Conservation (phyloP, 768 basidiomycete genomes). For the Kwoniella sp. region DNA sequence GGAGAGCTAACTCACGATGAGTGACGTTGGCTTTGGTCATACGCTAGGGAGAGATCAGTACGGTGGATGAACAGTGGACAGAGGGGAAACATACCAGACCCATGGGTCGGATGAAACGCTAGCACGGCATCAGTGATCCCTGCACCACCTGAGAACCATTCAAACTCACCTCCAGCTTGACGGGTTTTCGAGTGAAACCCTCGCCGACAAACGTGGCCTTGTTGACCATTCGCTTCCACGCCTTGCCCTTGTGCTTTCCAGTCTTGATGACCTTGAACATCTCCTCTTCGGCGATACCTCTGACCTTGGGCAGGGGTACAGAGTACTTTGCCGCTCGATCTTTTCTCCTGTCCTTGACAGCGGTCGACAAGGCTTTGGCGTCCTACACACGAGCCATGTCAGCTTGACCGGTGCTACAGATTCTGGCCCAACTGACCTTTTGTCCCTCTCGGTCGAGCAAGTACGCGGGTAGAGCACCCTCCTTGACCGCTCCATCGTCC, state of each 20-base stretch:
- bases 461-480: constrained; percentile 90
- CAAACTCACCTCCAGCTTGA: constrained; percentile 74
- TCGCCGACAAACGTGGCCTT: constrained; percentile 99
- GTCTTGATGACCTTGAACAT: constrained; percentile 99
- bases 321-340: constrained; percentile 98
- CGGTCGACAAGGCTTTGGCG: constrained; percentile 89
- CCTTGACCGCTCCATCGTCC: constrained; percentile 67
- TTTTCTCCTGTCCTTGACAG: constrained; percentile 97
- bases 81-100: constrained; percentile 57
- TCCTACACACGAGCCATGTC: constrained; percentile 59
- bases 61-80: background rate
- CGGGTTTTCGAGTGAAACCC: constrained; percentile 94
- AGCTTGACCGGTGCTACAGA: no score
- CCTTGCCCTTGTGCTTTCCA: constrained; percentile 90
- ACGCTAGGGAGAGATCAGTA: constrained; percentile 51
- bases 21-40: constrained; percentile 99
- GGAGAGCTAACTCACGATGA: constrained; percentile 67
- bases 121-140: constrained; percentile 1
- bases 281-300: constrained; percentile 98
- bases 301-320: constrained; percentile 91
- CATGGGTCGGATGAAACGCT: constrained; percentile 91
- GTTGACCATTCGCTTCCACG: constrained; percentile 99
- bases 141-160: background rate
- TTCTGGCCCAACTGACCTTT: constrained; percentile 58
- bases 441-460: constrained; percentile 96